phyloP scores from a whole-genome alignment of 164 flowering plant genomes.

The Vitis amurensis region DNA sequence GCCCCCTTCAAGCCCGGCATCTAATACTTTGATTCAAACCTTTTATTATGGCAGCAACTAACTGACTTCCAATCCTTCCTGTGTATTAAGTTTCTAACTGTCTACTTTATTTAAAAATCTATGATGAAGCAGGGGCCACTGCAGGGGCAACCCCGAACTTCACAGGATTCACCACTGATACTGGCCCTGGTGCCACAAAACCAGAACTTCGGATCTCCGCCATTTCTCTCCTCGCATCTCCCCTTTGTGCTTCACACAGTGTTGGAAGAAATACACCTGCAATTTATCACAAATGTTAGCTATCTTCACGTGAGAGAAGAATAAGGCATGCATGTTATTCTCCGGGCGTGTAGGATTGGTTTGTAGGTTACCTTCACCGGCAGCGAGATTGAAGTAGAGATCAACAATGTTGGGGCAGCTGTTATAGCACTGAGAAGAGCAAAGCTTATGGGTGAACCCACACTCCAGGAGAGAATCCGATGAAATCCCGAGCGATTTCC shows the following conservation, averaged over 20 bases:
- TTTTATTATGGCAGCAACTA: no score
- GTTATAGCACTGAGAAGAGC: conserved; percentile 60
- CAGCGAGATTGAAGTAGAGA: conserved; percentile 78
- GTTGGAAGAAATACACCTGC: conserved; percentile 70
- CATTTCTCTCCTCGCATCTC: conserved; percentile 44
- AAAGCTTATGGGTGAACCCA: conserved; percentile 47
- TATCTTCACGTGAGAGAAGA: background rate
- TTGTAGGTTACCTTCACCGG: conserved; percentile 61
- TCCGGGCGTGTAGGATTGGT: background rate
- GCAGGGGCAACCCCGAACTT: conserved; percentile 18
- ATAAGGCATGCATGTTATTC: background rate
- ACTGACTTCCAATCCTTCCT: no score
- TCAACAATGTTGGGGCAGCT: conserved; percentile 71
- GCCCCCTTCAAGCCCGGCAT: no score
- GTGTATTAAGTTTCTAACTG: no score
- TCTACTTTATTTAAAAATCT: no score
- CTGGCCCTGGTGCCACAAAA: conserved; percentile 41
- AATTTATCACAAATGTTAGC: background rate
- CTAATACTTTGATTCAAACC: no score
- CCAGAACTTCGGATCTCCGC: conserved; percentile 69
- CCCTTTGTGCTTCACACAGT: conserved; percentile 45
- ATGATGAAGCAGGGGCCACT: conserved; percentile 14
- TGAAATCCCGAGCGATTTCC: conserved; percentile 56
- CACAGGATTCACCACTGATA: background rate
- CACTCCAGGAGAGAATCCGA: conserved; percentile 68